phyloP scores from a whole-genome alignment of 2,329 filamentous ascomycete species.

The Malbranchea cinnamomea region DNA sequence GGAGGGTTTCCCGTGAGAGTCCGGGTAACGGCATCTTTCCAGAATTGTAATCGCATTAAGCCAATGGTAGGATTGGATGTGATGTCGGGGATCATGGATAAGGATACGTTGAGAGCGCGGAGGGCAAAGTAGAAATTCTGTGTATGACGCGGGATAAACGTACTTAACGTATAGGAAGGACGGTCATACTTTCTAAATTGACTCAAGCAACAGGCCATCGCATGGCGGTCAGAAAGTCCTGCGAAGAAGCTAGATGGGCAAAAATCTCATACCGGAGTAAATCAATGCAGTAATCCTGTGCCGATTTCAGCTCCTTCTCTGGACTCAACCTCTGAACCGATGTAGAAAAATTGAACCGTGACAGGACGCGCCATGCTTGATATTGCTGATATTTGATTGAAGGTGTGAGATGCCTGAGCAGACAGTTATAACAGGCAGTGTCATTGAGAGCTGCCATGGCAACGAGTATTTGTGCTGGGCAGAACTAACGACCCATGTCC shows the following conservation, averaged over 20 bases:
- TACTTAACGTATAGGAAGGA: conserved; percentile 70
- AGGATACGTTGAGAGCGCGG: conserved; percentile 81
- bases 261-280: conserved; percentile 36
- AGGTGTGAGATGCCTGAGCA: too few relatives aligned
- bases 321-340: too few relatives aligned
- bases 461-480: too few relatives aligned
- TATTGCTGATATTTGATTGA: too few relatives aligned
- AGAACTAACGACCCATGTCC: too few relatives aligned
- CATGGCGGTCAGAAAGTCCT: neutral
- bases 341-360: too few relatives aligned
- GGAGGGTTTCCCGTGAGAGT: conserved; percentile 66
- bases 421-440: too few relatives aligned
- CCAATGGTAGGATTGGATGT: conserved; percentile 81
- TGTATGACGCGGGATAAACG: conserved; percentile 62
- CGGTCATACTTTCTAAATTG: conserved; percentile 65
- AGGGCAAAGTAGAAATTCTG: conserved; percentile 80
- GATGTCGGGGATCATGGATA: conserved; percentile 76
- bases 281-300: conserved; percentile 43
- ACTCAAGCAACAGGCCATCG: conserved; percentile 1
- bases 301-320: conserved; percentile 41
- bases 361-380: too few relatives aligned
- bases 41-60: conserved; percentile 84
- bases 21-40: conserved; percentile 69
- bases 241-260: neutral
- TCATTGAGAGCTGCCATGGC: too few relatives aligned